Evolutionary conservation across 305 asterid genomes (phyloP), one percentile per base, ranked within the genome.

Genomic region (Fraxinus ornus): DNA sequence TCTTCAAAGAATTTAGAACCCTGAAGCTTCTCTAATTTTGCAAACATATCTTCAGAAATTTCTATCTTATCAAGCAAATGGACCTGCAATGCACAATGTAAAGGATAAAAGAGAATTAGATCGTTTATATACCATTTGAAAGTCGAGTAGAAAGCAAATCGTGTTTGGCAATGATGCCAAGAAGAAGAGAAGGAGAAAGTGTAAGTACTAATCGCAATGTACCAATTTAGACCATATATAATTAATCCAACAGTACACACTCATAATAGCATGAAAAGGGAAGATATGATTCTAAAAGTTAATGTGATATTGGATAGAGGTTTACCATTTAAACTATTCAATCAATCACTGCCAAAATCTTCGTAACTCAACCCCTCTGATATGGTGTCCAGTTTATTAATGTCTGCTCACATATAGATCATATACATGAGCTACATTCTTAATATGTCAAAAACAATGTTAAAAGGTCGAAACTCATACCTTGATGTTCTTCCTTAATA

Each of bases 351-450:
- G 86, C 81, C 81, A 76, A 85, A 84, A 82, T 84, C 85, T 75
- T 86, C 84, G 22, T 86, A 85, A 55, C 79, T 83, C 79, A 85
- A 88, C 78, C 85, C 81, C 33, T 82, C 86, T 37, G 89, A 82
- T 75, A 44, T 68, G 30, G 84, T 78, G 41, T 82, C 84, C 77
- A 78, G 72, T 85, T 80, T 83, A 83, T 84, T 80, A 32, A 49
- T 80, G 80, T 81, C 92, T 86, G 88, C 85, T 78, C 62, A 30
- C 6, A 75, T 72, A 77, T 39, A 26, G 78, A 72, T 79, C 22
- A 64, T 68, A 41, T 77, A 62, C 10, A 60, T 81, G 75, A 74
- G 52, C 57, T 4, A 36, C 74, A 78, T 19, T 35, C 74, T 32
- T 19, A 32, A 33, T n/a, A 13, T 24, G 33, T 19, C 44, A 55